These are phyloP conservation scores for Penicillium occitanis DNA, from an alignment of 2,329 filamentous ascomycete genomes.

Conservation along the genomic window DNA sequence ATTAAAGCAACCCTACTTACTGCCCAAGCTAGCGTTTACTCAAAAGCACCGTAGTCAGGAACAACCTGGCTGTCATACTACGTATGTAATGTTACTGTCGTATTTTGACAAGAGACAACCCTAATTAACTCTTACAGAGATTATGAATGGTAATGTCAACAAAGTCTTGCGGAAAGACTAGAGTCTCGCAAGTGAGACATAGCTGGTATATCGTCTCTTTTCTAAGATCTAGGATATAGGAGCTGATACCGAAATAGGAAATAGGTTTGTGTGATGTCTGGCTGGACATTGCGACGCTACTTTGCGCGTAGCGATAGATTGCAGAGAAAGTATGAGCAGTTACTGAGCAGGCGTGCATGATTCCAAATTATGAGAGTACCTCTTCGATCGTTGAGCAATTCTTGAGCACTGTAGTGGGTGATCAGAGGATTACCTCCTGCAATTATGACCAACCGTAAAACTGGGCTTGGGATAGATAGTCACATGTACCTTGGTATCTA, in stretches of 20 bases:
- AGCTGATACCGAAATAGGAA: not conserved
- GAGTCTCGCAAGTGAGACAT: not conserved
- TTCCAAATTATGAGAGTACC: not conserved
- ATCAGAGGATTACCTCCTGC: not conserved
- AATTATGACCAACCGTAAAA: not conserved
- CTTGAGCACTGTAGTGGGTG: not conserved
- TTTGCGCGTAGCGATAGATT: not conserved
- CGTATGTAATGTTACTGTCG: slow-evolving; percentile 2
- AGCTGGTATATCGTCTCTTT: not conserved
- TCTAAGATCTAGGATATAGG: not conserved
- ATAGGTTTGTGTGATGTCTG: not conserved
- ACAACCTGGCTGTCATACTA: not conserved
- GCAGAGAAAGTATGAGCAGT: not conserved
- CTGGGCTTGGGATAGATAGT: not conserved
- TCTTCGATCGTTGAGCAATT: not conserved
- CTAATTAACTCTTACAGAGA: not conserved
- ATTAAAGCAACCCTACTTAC: not conserved
- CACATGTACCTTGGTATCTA: not conserved
- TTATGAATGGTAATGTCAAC: not conserved
- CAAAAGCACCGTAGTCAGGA: not conserved
- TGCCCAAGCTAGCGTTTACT: not conserved
- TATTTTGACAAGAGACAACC: not conserved
- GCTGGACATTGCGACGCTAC: not conserved
- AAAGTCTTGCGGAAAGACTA: not conserved
- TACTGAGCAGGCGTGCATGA: not conserved